Evolutionary conservation across 75 land plant genomes (phyloP).

Genomic region (Sequoia sempervirens): DNA sequence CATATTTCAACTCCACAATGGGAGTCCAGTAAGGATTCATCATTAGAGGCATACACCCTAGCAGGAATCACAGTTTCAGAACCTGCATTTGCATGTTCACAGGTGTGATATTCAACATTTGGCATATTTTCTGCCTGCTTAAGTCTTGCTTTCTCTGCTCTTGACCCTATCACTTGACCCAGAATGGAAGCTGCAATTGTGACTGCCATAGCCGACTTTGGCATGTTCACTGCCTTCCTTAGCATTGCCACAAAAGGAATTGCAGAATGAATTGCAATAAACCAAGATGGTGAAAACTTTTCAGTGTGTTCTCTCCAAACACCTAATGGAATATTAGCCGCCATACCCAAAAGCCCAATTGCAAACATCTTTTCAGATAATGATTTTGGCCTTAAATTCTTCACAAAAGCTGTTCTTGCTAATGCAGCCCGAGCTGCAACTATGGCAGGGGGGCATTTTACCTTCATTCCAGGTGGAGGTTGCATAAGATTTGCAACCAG

Average conservation of each 20-base stretch:
- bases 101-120: not conserved
- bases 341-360: conserved; percentile 88
- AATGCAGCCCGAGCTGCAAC: conserved; percentile 93
- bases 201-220: conserved; percentile 87
- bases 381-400: conserved; percentile 81
- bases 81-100: not conserved
- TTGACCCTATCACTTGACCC: conserved; percentile 93
- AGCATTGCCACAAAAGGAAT: conserved; percentile 95
- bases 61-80: not conserved
- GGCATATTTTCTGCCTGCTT: conserved; percentile 11
- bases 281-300: conserved; percentile 96
- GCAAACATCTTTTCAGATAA: conserved; percentile 75
- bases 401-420: conserved; percentile 74
- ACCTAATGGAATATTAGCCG: conserved; percentile 87
- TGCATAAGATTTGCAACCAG: conserved; percentile 73
- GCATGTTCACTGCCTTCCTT: conserved; percentile 90
- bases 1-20: conserved; percentile 7
- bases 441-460: conserved; percentile 78
- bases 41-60: not conserved
- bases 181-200: conserved; percentile 87
- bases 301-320: conserved; percentile 95
- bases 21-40: not conserved
- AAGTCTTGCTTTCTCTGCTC: conserved; percentile 74
- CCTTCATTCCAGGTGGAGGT: conserved; percentile 78
- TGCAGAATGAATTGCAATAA: conserved; percentile 89